These are phyloP conservation scores for Coemansia sp. DNA, from an alignment of 192 early-diverging fungal genomes.

Conservation along the genomic window DNA sequence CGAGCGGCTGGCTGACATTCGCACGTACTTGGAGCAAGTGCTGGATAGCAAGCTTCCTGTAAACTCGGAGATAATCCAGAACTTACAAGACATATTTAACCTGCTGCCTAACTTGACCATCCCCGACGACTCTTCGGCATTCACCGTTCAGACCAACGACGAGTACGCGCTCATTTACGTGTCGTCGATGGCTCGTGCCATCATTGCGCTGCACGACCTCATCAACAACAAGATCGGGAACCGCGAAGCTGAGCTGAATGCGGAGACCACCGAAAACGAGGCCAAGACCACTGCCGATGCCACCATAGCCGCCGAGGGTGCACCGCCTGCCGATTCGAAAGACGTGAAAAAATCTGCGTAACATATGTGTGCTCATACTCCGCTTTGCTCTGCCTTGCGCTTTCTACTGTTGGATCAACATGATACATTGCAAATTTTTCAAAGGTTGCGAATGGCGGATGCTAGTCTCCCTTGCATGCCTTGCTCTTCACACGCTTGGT, in stretches of 20 bases:
- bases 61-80: conserved; percentile 97
- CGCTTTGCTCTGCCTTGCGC: not conserved
- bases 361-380: not conserved
- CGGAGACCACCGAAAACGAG: conserved; percentile 31
- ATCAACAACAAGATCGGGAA: conserved; percentile 98
- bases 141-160: conserved; percentile 94
- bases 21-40: conserved; percentile 85
- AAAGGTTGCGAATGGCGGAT: too few relatives aligned
- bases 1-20: conserved; percentile 80
- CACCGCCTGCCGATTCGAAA: conserved; percentile 1
- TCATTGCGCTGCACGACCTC: conserved; percentile 95
- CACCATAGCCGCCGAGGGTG: not conserved
- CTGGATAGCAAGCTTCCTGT: conserved; percentile 81
- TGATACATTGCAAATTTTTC: too few relatives aligned
- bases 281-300: conserved; percentile 20
- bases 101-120: conserved; percentile 88
- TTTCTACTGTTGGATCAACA: not conserved
- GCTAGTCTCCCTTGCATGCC: conserved; percentile 26
- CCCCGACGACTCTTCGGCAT: conserved; percentile 73
- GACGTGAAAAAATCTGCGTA: not conserved
- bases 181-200: conserved; percentile 83
- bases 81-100: conserved; percentile 98
- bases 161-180: conserved; percentile 94
- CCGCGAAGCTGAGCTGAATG: conserved; percentile 44
- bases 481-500: conserved; percentile 39